A percentile compares a stretch with the other conserved stretches of the same genome.
Conservation (phyloP, 192 early-diverging fungal species). For the Umbelopsis isabellina region DNA sequence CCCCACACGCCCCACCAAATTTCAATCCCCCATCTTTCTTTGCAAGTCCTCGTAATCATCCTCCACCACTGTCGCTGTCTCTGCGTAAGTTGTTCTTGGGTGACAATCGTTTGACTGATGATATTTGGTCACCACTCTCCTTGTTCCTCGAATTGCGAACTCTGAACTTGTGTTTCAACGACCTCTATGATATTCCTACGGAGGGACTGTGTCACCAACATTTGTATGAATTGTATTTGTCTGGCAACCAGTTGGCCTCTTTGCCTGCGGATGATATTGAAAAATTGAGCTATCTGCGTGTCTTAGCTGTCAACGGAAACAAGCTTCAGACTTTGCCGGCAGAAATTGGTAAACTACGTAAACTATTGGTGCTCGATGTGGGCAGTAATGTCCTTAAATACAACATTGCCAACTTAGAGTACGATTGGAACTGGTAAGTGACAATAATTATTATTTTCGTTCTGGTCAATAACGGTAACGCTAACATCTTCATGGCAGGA, state of each 20-base stretch:
- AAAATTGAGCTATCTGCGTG: conserved; percentile 63
- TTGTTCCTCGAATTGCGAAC: conserved; percentile 74
- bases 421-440: conserved; percentile 91
- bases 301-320: conserved; percentile 90
- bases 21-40: conserved; percentile 51
- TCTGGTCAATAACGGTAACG: conserved; percentile 2
- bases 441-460: too few relatives aligned
- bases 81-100: conserved; percentile 71
- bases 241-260: conserved; percentile 81
- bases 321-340: conserved; percentile 88
- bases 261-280: conserved; percentile 88
- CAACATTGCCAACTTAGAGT: conserved; percentile 94
- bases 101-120: conserved; percentile 86
- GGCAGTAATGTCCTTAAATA: conserved; percentile 89
- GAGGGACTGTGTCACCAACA: conserved; percentile 73
- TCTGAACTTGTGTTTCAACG: conserved; percentile 83
- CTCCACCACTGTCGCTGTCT: conserved; percentile 58
- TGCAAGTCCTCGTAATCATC: conserved; percentile 50
- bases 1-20: conserved; percentile 50
- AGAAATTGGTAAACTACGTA: conserved; percentile 86
- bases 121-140: conserved; percentile 74
- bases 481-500: conserved; percentile 45
- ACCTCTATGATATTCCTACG: conserved; percentile 80
- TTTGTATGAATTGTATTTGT: conserved; percentile 78
- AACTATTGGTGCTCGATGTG: conserved; percentile 79